Conservation (phyloP, 2,329 filamentous ascomycete species). For the Aspergillus sp. region DNA sequence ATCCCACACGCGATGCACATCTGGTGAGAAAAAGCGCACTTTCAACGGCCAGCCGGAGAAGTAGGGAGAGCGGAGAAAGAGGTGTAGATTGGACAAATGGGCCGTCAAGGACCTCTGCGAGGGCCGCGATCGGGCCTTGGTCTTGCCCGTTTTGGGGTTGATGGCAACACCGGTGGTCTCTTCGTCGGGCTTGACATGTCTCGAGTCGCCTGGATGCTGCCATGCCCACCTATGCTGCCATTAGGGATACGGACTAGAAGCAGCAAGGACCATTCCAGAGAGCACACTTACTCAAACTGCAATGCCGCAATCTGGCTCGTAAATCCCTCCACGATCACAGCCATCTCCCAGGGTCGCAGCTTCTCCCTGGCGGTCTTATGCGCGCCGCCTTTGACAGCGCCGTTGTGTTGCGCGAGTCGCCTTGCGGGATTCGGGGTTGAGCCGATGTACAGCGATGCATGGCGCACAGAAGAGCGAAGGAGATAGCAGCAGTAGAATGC, state of each 20-base stretch:
- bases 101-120: constrained; percentile 55
- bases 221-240: constrained; percentile 65
- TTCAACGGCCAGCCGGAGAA: constrained; percentile 76
- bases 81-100: constrained; percentile 68
- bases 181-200: constrained; percentile 58
- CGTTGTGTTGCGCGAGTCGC: constrained; percentile 87
- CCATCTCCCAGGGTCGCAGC: constrained; percentile 84
- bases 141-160: constrained; percentile 31
- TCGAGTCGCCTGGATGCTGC: constrained; percentile 71
- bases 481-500: constrained; percentile 92
- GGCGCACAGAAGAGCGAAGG: constrained; percentile 68
- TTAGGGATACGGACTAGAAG: constrained; percentile 1
- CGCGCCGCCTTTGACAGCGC: constrained; percentile 70
- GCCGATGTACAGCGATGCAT: constrained; percentile 69
- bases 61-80: constrained; percentile 67
- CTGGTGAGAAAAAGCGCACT: constrained; percentile 65
- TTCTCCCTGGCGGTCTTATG: constrained; percentile 58
- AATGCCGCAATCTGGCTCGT: constrained; percentile 77
- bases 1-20: constrained; percentile 62
- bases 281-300: constrained; percentile 71
- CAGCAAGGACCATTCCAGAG: constrained; percentile 1
- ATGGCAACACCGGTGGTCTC: constrained; percentile 36
- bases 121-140: constrained; percentile 29
- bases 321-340: constrained; percentile 77
- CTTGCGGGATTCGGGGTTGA: constrained; percentile 82